Percentiles rank a stretch among this genome's conserved stretches.
Evolutionary conservation across 768 basidiomycete species (phyloP).

Genomic region (Tephrocybe sp.): DNA sequence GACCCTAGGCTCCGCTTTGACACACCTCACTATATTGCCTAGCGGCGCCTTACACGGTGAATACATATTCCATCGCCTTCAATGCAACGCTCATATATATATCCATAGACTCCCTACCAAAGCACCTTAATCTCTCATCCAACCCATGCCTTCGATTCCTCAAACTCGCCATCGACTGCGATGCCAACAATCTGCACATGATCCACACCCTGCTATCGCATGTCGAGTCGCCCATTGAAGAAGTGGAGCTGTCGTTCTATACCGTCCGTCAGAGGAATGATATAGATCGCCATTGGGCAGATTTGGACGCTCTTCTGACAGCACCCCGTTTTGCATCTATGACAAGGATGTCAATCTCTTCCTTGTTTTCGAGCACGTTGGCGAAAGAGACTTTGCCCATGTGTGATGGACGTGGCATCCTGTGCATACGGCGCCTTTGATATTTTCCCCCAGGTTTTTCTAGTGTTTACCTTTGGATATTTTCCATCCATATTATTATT

Average conservation of each 20-base stretch:
- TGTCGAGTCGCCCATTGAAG: conserved; percentile 10
- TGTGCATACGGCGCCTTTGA: conserved; percentile 7
- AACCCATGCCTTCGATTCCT: conserved; percentile 11
- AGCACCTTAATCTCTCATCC: conserved; percentile 11
- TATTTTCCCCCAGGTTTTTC: neutral
- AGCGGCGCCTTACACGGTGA: conserved; percentile 8
- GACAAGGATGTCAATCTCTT: conserved; percentile 1
- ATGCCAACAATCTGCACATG: conserved; percentile 7
- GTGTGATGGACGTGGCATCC: conserved; percentile 10
- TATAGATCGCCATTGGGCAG: conserved; percentile 7
- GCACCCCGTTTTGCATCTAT: conserved; percentile 8
- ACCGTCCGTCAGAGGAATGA: conserved; percentile 7
- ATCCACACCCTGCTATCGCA: conserved; percentile 8
- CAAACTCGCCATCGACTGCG: conserved; percentile 13
- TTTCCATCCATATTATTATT: too few relatives aligned
- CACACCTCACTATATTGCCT: conserved; percentile 10
- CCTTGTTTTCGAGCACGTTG: conserved; percentile 6
- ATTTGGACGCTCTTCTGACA: conserved; percentile 8
- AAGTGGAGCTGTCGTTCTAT: conserved; percentile 12
- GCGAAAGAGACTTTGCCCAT: conserved; percentile 12
- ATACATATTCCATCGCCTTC: neutral
- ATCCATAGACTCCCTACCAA: conserved; percentile 7
- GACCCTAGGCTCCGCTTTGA: conserved; percentile 11
- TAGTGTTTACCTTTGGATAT: too few relatives aligned
- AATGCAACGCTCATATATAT: neutral